Conservation (phyloP, 176 grass and related monocot species). For the Luzula sylvatica region DNA sequence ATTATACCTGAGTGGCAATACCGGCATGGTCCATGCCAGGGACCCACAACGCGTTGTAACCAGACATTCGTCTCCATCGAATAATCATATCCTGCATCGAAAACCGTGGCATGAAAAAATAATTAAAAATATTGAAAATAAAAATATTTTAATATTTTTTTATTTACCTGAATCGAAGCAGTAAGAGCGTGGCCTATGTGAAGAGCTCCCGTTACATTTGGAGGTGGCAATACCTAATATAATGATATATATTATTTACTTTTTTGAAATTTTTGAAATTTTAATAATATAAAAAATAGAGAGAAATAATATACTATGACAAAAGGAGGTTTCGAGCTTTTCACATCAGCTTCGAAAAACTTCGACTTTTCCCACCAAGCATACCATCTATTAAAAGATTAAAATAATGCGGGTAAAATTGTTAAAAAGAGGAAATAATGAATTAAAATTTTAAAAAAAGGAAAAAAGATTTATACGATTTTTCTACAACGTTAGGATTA, state of each 20-base stretch:
- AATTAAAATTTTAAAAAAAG: too few relatives aligned
- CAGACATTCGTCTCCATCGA: conserved; percentile 83
- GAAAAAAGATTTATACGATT: conserved; percentile 35
- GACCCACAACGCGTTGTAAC: conserved; percentile 80
- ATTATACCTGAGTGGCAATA: conserved; percentile 83
- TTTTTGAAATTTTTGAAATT: too few relatives aligned
- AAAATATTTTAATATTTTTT: background rate
- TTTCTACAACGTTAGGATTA: conserved; percentile 49
- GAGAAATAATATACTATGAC: conserved; percentile 43
- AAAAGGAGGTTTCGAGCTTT: conserved; percentile 65
- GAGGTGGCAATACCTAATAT: conserved; percentile 53
- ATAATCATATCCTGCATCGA: conserved; percentile 75
- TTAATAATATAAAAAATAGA: background rate
- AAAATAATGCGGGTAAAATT: background rate
- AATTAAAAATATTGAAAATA: background rate
- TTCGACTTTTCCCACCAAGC: conserved; percentile 64
- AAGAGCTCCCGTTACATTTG: conserved; percentile 86
- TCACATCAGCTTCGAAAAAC: conserved; percentile 53
- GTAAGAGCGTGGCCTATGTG: conserved; percentile 76
- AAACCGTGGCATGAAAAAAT: background rate
- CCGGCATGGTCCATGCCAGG: conserved; percentile 96
- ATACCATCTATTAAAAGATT: conserved; percentile 49
- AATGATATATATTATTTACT: background rate
- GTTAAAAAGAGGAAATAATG: too few relatives aligned
- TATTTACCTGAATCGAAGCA: conserved; percentile 62